Base-by-base conservation (phyloP, 2,329 filamentous ascomycete species). In the Microsporum canis region DNA sequence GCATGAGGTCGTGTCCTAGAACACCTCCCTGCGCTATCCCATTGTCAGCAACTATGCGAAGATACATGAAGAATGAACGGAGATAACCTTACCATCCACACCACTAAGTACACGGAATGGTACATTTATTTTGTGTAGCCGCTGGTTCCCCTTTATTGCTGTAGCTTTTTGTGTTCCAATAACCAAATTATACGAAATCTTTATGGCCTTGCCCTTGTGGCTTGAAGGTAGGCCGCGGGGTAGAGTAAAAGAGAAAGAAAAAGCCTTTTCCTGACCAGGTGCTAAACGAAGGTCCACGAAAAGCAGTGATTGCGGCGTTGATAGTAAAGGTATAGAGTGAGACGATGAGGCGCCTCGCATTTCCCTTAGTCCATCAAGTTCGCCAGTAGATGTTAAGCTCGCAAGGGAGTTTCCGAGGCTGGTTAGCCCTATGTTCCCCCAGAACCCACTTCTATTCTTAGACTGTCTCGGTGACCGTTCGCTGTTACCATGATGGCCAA, bases 71-170 rank as follows among this genome's bases (percentile, higher is more conserved):
- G 12, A 33, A 55, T n/a, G 17, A 3, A 17, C 5, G 17, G 39
- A 27, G 6, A 8, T 31, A 31, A 14, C 62, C 72, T 71, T 69
- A 77, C 84, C 84, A 75, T 95, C 95, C 41, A 99, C 92, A 67
- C 92, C 94, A 45, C 92, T 92, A 58, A 97, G 84, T 2, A 99
- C 88, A 47, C 94, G 85, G 70, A 99, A 96, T 0, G 94, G 94
- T 33, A 96, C 80, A 65, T 95, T 92, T 47, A 96, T 87, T n/a
- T 90, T 89, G 68, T 87, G 89, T 53, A 97, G 86, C 67, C 90
- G 75, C 66, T 85, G 89, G 65, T 92, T 86, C 67, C 91, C 88
- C 66, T 85, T 88, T 29, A 83, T 81, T 12, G 86, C 88, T 7
- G 89, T 89, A 0, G 89, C 86, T 64, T 91, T 81, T 72, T 99